Conservation (phyloP, 2,329 filamentous ascomycete genomes). For the Cladosporium colombiae region DNA sequence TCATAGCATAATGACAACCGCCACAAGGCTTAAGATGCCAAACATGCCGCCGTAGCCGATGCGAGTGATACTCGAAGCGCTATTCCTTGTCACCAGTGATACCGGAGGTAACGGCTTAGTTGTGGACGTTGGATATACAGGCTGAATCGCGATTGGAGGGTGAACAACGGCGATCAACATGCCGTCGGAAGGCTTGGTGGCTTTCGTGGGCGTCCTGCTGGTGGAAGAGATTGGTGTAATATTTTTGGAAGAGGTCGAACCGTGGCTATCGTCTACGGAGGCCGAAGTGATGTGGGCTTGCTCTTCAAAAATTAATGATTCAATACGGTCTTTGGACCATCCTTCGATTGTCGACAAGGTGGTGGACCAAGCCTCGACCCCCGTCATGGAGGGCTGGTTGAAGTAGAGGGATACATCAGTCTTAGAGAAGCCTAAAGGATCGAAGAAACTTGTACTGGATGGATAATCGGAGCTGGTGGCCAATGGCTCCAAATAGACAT, state of each 20-base stretch:
- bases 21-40: not conserved
- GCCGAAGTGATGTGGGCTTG: not conserved
- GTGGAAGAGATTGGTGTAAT: not conserved
- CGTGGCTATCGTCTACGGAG: not conserved
- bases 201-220: not conserved
- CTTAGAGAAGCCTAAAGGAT: not conserved
- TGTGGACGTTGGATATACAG: not conserved
- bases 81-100: not conserved
- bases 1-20: not conserved
- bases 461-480: not conserved
- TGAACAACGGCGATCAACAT: not conserved
- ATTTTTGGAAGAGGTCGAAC: not conserved
- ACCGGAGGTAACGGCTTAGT: not conserved
- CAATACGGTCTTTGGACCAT: not conserved
- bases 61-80: not conserved
- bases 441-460: not conserved
- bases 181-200: not conserved
- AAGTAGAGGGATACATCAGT: slow-evolving; percentile 1
- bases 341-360: not conserved
- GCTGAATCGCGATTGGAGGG: not conserved
- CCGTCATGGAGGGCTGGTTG: not conserved
- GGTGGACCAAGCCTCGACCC: not conserved
- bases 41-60: not conserved
- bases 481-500: not conserved
- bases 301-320: not conserved